Evolutionary conservation across 768 basidiomycete species (phyloP), one percentile per base, ranked within the genome.

Genomic region (Russula sp.): DNA sequence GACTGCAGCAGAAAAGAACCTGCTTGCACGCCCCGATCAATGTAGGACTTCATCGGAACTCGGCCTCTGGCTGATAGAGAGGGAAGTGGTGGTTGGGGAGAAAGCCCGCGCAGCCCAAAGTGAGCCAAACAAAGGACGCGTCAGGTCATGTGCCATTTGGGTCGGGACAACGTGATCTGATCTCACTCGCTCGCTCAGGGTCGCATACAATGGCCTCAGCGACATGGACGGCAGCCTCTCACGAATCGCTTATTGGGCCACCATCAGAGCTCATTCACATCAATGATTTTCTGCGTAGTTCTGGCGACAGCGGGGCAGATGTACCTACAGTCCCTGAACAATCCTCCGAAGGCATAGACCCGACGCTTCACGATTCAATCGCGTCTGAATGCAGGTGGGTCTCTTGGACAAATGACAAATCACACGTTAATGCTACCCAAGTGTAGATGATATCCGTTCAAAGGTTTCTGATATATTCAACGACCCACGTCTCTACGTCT

Each of bases 401-500:
- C n/a, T 38, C 22, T 50, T 42, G 13, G 40, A 44, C 40, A 32
- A 59, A 20, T 42, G 20, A 40, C 52, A 22, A 22, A 61, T 28
- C 62, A 46, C 26, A 38, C 16, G 54, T 63, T 54, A n/a, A 68
- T 16, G 9, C 18, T 32, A 9, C 52, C 26, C 65, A 68, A 89
- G 88, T 66, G 76, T 88, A 42, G 71, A 77, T 40, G 86, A 85
- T 63, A 69, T 90, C 24, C 77, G 76, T 53, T 61, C 76, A 24
- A 64, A 76, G 2, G 69, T 87, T 8, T 74, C 78, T 50, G 74
- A 79, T 20, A 75, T 80, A 22, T 83, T 87, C 78, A 72, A 79
- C 46, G 78, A 84, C 68, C 86, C 88, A 4, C 75, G 72, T 20
- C 75, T 88, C 48, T 84, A 83, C 66, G 83, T 81, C 4, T 77